Evolutionary conservation across 805 yeast species (phyloP).

Genomic region (Ogataea neopini): DNA sequence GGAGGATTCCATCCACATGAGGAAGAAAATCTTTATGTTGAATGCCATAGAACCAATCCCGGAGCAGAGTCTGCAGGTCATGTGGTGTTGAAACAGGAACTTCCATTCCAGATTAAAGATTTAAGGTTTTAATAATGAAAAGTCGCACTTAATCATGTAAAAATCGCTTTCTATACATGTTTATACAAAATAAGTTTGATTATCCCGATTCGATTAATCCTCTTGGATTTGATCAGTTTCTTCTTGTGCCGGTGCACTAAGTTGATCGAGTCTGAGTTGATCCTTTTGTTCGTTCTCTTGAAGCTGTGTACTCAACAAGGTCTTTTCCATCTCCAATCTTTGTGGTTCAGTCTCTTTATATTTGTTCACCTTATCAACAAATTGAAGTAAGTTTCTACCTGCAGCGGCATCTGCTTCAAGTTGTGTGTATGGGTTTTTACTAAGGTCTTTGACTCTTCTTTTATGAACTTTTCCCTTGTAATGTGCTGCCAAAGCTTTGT

Average conservation of each 20-base stretch:
- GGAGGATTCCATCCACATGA: slow-evolving; percentile 65
- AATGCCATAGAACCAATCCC: slow-evolving; percentile 39
- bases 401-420: slow-evolving; percentile 91
- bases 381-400: slow-evolving; percentile 73
- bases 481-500: slow-evolving; percentile 71
- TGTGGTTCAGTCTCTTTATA: slow-evolving; percentile 52
- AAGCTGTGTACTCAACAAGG: slow-evolving; percentile 27
- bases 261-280: slow-evolving; percentile 27
- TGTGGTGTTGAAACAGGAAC: slow-evolving; percentile 44
- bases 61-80: slow-evolving; percentile 44
- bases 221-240: slow-evolving; percentile 2
- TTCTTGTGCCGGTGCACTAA: slow-evolving; percentile 21
- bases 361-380: slow-evolving; percentile 60
- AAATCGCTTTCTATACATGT: slow-evolving; percentile 2
- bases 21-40: slow-evolving; percentile 49
- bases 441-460: slow-evolving; percentile 76
- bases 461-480: slow-evolving; percentile 77
- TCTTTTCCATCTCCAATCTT: slow-evolving; percentile 44
- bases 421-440: slow-evolving; percentile 79
- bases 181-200: slow-evolving; percentile 7
- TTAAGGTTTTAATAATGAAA: slow-evolving; percentile 35
- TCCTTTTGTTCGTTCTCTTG: slow-evolving; percentile 37
- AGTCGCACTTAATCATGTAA: slow-evolving; percentile 5
- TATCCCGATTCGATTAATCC: slow-evolving; percentile 9
- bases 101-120: slow-evolving; percentile 53